Conservation (phyloP, 495 filamentous ascomycete species). For the Lindgomyces ingoldianus region DNA sequence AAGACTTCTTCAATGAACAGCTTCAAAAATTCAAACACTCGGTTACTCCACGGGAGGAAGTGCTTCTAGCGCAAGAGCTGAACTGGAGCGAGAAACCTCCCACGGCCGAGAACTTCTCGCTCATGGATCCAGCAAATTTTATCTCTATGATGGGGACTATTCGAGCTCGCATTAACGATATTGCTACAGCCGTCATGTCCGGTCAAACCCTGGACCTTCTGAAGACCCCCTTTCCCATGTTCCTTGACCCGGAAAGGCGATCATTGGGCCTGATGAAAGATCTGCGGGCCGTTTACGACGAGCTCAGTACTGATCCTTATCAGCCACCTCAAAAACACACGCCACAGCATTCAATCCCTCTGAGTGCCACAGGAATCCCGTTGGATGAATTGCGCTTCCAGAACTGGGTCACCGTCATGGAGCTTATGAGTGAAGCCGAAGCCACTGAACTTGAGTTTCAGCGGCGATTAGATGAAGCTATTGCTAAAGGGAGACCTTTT, state of each 20-base stretch:
- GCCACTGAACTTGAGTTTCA: constrained; percentile 7
- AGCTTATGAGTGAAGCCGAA: constrained; percentile 33
- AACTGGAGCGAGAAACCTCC: not conserved
- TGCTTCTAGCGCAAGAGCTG: not conserved
- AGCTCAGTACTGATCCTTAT: constrained; percentile 42
- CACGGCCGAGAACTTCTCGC: not conserved
- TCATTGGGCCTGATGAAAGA: constrained; percentile 15
- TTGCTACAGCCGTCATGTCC: constrained; percentile 27
- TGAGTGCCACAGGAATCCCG: constrained; percentile 29
- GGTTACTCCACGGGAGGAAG: not conserved
- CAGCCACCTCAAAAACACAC: constrained; percentile 14
- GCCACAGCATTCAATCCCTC: not conserved
- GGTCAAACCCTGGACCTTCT: constrained; percentile 25
- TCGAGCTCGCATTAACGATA: constrained; percentile 9
- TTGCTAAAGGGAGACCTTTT: not conserved
- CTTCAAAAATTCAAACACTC: constrained; percentile 4
- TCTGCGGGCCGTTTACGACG: constrained; percentile 40
- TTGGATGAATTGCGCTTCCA: constrained; percentile 37
- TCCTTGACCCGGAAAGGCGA: constrained; percentile 16
- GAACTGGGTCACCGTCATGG: constrained; percentile 34
- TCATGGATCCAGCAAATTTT: constrained; percentile 18
- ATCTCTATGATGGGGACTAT: constrained; percentile 2
- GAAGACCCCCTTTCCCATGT: constrained; percentile 29
- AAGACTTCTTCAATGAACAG: constrained; percentile 20
- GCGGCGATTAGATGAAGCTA: constrained; percentile 18